Evolutionary conservation across 495 filamentous ascomycete genomes (phyloP).

Genomic region (Aspergillus hancockii): DNA sequence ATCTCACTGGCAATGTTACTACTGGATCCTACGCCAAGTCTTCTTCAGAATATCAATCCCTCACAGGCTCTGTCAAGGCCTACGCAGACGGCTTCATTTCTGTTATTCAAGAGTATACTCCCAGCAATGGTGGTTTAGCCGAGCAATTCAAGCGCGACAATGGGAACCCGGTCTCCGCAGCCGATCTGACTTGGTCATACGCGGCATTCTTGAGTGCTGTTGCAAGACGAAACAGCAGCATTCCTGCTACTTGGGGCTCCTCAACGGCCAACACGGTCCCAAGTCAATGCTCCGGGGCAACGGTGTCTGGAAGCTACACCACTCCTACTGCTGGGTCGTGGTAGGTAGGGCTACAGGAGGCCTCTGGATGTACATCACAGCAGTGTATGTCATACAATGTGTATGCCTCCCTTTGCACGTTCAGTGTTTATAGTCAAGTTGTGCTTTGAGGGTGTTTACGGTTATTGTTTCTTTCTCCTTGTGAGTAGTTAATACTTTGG

Average conservation of each 20-base stretch:
- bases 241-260: conserved; percentile 55
- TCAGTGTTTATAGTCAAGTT: too few relatives aligned
- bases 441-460: too few relatives aligned
- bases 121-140: conserved; percentile 52
- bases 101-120: conserved; percentile 50
- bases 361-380: too few relatives aligned
- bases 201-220: conserved; percentile 61
- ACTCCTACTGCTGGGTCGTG: conserved; percentile 13
- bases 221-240: conserved; percentile 38
- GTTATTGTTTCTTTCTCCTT: too few relatives aligned
- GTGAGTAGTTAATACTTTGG: too few relatives aligned
- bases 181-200: conserved; percentile 69
- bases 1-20: conserved; percentile 34
- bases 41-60: conserved; percentile 38
- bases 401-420: too few relatives aligned
- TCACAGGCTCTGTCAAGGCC: conserved; percentile 44
- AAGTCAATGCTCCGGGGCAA: conserved; percentile 11
- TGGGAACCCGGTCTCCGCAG: conserved; percentile 55
- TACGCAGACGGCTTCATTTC: conserved; percentile 54
- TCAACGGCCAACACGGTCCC: conserved; percentile 47
- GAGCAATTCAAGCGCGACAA: conserved; percentile 61
- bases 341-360: conserved; percentile 2
- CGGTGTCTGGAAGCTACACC: conserved; percentile 15
- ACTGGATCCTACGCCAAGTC: conserved; percentile 37
- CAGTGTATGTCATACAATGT: neutral